phyloP scores from a whole-genome alignment of 78 protist genomes.

The Acrasis kona region DNA sequence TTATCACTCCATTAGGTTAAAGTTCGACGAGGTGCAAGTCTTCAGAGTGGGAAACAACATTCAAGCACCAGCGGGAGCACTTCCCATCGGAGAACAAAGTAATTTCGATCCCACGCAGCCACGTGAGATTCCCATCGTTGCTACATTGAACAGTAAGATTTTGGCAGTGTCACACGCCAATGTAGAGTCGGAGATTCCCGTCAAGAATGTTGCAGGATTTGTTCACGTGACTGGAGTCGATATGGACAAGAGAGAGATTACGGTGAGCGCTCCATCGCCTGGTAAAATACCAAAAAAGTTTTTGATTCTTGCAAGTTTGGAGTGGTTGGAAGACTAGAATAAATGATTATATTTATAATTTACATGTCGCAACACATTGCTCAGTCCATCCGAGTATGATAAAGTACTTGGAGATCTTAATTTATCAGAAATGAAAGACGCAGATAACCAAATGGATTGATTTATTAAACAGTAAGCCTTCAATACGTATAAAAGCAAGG shows the following conservation, averaged over 20 bases:
- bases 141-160: not conserved
- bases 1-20: not conserved
- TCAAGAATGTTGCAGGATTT: not conserved
- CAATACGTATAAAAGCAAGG: too few species aligned
- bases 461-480: too few species aligned
- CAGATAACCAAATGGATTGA: too few species aligned
- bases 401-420: too few species aligned
- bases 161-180: slow-evolving; percentile 13
- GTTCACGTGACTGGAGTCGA: not conserved
- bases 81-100: not conserved
- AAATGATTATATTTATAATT: too few species aligned
- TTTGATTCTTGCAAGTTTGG: not conserved
- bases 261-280: slow-evolving; percentile 10
- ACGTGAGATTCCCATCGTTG: slow-evolving; percentile 1
- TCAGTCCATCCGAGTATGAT: too few species aligned
- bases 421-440: too few species aligned
- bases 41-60: not conserved
- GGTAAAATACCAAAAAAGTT: not conserved
- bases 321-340: not conserved
- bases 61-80: not conserved
- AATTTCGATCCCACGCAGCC: not conserved
- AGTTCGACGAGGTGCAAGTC: not conserved
- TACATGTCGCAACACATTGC: too few species aligned
- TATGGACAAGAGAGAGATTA: not conserved
- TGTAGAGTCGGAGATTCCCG: not conserved